Evolutionary conservation across 495 filamentous ascomycete species (phyloP), one percentile per base, ranked within the genome.

Genomic region (Aspergillus bridgeri): DNA sequence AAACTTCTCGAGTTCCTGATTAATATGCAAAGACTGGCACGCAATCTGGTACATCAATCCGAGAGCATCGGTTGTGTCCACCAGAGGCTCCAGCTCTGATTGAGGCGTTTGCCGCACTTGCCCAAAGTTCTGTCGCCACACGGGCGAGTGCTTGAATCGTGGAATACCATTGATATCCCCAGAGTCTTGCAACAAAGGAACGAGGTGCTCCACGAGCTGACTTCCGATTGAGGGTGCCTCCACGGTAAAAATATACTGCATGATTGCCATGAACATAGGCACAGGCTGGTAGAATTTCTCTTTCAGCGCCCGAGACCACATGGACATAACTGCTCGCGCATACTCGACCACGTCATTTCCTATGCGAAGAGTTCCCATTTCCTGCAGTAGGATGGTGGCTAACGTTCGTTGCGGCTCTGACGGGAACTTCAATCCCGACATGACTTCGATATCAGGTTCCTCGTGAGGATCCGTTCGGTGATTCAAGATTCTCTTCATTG

Each of bases 251-350:
- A 86, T 69, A 56, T 79, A 82, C 45, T 75, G 71, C 20, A 84
- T 65, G 21, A 87, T 68, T 47, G 82, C 76, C 51, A 87, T 61
- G 25, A 90, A 75, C 42, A 86, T 78, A 53, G 80, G 76, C 4
- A 90, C 60, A 5, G 87, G 82, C 21, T 72, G 67, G 60, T 78
- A 86, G 63, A 79, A 84, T 53, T 76, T 76, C 60, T 89, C 87
- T 22, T 75, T 68, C 48, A 90, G 66, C 58, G 84, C 85, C 24
- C 75, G 81, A 15, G 77, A 71, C 87, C 87, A 90, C n/a, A 89
- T 58, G 18, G 69, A 71, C 29, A 83, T 71, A 22, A 88, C 69
- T 13, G 79, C 69, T 48, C 71, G 66, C 49, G 78, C 81, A 53
- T 89, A 75, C 44, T 79, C 79, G 17, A 79, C 61, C 23, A 80